phyloP scores from a whole-genome alignment of 1,284 basidiomycete species.

The Leccinum proximum region DNA sequence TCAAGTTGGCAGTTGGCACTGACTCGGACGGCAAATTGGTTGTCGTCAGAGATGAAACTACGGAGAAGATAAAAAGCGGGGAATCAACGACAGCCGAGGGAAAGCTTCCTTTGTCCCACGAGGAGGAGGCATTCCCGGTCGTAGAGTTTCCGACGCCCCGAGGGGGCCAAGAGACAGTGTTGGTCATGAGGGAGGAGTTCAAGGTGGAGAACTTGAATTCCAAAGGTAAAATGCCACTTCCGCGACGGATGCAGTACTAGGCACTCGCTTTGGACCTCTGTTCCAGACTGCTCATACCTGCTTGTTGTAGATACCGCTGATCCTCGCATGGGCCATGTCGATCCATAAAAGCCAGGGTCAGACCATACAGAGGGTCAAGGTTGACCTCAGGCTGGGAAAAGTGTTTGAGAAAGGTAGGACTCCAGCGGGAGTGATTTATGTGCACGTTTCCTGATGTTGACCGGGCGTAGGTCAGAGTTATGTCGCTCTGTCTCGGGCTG shows the following conservation, averaged over 20 bases:
- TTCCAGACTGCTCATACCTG: too few relatives aligned
- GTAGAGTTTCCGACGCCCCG: constrained; percentile 55
- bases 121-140: constrained; percentile 47
- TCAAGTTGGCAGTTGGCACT: too few relatives aligned
- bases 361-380: constrained; percentile 64
- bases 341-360: constrained; percentile 84
- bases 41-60: too few relatives aligned
- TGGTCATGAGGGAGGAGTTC: constrained; percentile 62
- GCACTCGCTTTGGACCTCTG: neutral
- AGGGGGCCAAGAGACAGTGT: constrained; percentile 39
- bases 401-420: constrained; percentile 69
- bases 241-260: constrained; percentile 45
- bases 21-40: too few relatives aligned
- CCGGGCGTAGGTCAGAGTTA: constrained; percentile 62
- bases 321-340: constrained; percentile 75
- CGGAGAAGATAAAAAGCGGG: constrained; percentile 15
- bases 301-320: constrained; percentile 46
- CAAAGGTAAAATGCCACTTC: constrained; percentile 59
- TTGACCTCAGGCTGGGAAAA: constrained; percentile 42
- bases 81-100: constrained; percentile 3
- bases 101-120: constrained; percentile 13
- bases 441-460: constrained; percentile 2
- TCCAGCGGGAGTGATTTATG: neutral
- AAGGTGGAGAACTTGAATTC: constrained; percentile 55
- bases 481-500: constrained; percentile 83